Evolutionary conservation across 306 rosid genomes (phyloP).

Genomic region (Glycine latifolia): DNA sequence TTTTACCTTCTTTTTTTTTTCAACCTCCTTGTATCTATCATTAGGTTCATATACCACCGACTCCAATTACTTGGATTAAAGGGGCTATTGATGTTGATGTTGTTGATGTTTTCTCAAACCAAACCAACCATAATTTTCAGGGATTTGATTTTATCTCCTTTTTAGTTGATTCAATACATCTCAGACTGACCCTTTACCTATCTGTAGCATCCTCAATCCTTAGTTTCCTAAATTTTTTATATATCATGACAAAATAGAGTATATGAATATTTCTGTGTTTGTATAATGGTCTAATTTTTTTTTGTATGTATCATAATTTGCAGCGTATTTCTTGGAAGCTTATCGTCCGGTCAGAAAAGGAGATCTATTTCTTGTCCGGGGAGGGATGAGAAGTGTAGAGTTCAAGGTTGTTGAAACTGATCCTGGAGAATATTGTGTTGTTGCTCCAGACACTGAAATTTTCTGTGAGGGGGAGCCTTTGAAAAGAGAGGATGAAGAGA

Average conservation of each 20-base stretch:
- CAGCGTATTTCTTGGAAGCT: slow-evolving; percentile 77
- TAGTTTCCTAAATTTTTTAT: background rate
- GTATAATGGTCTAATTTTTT: slow-evolving; percentile 17
- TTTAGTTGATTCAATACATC: background rate
- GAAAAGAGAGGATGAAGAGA: slow-evolving; percentile 72
- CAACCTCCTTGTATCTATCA: too few species aligned
- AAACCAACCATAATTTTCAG: background rate
- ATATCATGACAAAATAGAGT: background rate
- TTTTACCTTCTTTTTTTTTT: too few species aligned
- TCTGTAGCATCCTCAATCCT: background rate
- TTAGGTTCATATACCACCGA: too few species aligned
- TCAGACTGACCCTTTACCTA: background rate
- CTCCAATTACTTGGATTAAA: too few species aligned
- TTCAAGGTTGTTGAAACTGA: slow-evolving; percentile 77
- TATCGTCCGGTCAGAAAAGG: slow-evolving; percentile 77
- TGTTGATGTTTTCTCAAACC: background rate
- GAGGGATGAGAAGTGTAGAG: slow-evolving; percentile 79
- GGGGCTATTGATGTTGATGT: too few species aligned
- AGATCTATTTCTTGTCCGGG: slow-evolving; percentile 71
- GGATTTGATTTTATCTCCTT: slow-evolving; percentile 11
- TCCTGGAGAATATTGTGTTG: slow-evolving; percentile 71
- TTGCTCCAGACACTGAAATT: slow-evolving; percentile 73
- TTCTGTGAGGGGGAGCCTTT: slow-evolving; percentile 73
- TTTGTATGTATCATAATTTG: slow-evolving; percentile 14
- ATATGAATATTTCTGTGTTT: slow-evolving; percentile 40